These are phyloP conservation scores for Chaetomium cochliodes DNA, from an alignment of 495 filamentous ascomycete species.

Conservation along the genomic window DNA sequence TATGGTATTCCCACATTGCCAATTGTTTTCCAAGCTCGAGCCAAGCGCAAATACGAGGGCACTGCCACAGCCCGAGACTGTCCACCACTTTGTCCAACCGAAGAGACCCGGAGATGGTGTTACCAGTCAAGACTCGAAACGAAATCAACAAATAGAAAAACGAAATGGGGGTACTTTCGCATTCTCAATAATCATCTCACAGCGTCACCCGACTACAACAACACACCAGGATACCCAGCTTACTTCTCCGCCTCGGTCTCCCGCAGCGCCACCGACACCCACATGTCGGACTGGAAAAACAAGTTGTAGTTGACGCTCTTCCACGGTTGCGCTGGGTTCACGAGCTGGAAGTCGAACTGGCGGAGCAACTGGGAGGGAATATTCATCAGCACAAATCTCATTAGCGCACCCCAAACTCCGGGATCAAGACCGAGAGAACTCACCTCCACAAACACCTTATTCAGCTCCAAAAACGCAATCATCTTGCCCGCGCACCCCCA, in stretches of 20 bases:
- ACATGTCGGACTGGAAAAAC: constrained; percentile 8
- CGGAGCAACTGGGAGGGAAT: constrained; percentile 21
- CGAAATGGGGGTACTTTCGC: too few relatives aligned
- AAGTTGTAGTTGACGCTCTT: constrained; percentile 16
- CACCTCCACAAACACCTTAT: constrained; percentile 59
- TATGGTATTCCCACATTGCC: background rate
- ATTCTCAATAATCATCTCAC: too few relatives aligned
- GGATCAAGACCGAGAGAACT: constrained; percentile 1
- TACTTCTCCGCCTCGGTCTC: background rate
- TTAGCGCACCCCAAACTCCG: too few relatives aligned
- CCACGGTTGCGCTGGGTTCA: constrained; percentile 45
- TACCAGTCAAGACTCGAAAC: too few relatives aligned
- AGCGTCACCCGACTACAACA: background rate
- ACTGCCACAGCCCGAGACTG: background rate
- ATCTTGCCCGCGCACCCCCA: constrained; percentile 48
- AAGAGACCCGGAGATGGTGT: background rate
- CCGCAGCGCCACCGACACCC: constrained; percentile 9
- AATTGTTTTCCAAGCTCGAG: background rate
- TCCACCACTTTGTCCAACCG: too few relatives aligned
- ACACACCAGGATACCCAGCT: background rate
- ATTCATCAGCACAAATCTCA: constrained; percentile 11
- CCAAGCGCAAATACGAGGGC: background rate
- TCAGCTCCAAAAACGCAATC: constrained; percentile 50
- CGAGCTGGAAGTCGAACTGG: constrained; percentile 48
- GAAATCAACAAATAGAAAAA: too few relatives aligned